Evolutionary conservation across 2,329 filamentous ascomycete genomes (phyloP).

Genomic region (Pestalotiopsis fici): DNA sequence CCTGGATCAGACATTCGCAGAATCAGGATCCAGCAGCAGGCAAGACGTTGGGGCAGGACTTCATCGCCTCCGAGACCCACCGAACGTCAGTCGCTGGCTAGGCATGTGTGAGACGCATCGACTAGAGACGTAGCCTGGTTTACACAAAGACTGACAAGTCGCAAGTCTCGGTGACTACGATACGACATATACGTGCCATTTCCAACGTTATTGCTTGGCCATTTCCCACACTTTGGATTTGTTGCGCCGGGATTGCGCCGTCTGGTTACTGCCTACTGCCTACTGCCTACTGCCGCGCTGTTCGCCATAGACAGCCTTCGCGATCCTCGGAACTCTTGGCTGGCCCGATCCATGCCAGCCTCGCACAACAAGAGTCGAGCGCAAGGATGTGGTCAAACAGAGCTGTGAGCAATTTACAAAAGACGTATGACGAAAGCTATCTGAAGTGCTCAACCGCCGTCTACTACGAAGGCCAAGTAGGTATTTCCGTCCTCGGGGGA

Average conservation of each 20-base stretch:
- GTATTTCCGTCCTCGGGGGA: conserved; percentile 42
- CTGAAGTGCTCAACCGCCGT: conserved; percentile 92
- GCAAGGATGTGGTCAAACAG: conserved; percentile 53
- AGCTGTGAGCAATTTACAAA: conserved; percentile 76
- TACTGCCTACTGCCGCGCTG: neutral
- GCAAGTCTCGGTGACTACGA: neutral
- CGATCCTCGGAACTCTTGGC: neutral
- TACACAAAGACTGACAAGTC: neutral
- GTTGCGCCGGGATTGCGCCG: neutral
- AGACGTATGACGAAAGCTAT: conserved; percentile 97
- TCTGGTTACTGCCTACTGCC: neutral
- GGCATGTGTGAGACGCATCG: neutral
- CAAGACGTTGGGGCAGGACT: neutral
- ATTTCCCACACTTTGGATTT: neutral
- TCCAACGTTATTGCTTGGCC: neutral
- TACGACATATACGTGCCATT: neutral
- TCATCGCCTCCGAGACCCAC: neutral
- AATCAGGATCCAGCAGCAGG: neutral
- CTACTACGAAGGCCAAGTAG: conserved; percentile 75
- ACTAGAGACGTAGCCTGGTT: neutral
- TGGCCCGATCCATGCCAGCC: neutral
- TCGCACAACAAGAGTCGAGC: neutral
- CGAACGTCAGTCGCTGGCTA: neutral
- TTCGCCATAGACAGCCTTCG: neutral
- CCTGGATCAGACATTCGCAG: neutral